Base-by-base conservation (phyloP, 768 basidiomycete genomes). In the Lepiota venenata region DNA sequence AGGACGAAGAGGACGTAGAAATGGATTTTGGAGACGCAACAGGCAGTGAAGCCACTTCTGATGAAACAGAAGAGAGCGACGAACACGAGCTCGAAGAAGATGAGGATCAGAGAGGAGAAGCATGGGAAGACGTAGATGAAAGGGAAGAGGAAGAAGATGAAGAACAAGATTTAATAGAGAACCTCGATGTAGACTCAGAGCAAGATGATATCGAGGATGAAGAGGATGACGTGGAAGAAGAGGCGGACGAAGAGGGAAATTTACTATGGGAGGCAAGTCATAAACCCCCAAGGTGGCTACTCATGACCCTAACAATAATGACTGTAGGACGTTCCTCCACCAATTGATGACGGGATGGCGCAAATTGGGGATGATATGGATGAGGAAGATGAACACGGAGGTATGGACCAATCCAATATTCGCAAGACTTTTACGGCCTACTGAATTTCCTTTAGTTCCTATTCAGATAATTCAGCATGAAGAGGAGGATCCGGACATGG, bases 11-110 rank as follows among this genome's bases (percentile, higher is more conserved):
- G 53, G 92, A 93, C 50, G 87, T 89, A 38, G 91, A 91, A 41
- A 90, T 90, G 84, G 93, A 93, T 44, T 90, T 87, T 58, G 91
- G 82, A 4, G 92, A 91, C 16, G 89, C 87, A 55, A 86, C 87
- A 0, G 88, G 86, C 21, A 91, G 88, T 57, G 90, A 89, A 56
- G 88, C 86, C 47, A 91, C 89, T 1, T 91, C 88, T 0, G 80
- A 82, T 44, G 85, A 84, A 0, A 89, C 84, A 18, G 88, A 88
- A 25, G 84, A 82, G 25, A 82, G 72, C 6, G 86, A 80, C 2
- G 84, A 81, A 29, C 87, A 81, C 41, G 87, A 82, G 16, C 68
- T 84, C 1, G 84, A 81, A 15, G 60, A 56, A 25, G 40, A 76
- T 3, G 53, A 55, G 15, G 52, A 82, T n/a, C 79, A 75, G 27